Conservation (phyloP, 495 filamentous ascomycete species). For the Xylaria intraflava region DNA sequence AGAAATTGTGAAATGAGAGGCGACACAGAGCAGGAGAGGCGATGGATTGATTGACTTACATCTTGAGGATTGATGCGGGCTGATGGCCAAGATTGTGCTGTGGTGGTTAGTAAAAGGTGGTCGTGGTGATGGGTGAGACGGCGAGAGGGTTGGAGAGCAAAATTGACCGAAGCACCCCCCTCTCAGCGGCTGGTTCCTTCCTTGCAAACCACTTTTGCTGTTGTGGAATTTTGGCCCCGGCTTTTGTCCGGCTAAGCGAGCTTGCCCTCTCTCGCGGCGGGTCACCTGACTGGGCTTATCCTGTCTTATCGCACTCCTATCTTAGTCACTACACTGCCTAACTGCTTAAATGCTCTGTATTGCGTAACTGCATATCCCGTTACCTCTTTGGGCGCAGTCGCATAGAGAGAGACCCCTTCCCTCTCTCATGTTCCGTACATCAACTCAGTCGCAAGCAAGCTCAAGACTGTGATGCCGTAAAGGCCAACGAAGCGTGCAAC, state of each 20-base stretch:
- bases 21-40: background rate
- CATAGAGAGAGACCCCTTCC: too few species aligned
- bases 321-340: conserved; percentile 1
- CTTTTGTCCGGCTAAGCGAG: conserved; percentile 27
- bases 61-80: conserved; percentile 24
- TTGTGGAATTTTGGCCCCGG: conserved; percentile 25
- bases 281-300: conserved; percentile 22
- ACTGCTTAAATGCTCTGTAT: background rate
- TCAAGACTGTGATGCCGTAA: too few species aligned
- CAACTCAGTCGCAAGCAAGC: too few species aligned
- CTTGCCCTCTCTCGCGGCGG: background rate
- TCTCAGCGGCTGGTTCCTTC: conserved; percentile 15
- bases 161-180: conserved; percentile 11
- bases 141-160: conserved; percentile 9
- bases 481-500: too few species aligned
- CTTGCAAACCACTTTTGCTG: conserved; percentile 4
- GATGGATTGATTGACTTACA: conserved; percentile 22
- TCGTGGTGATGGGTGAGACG: conserved; percentile 14
- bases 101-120: conserved; percentile 28
- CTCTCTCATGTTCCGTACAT: too few species aligned
- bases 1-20: background rate
- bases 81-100: conserved; percentile 27
- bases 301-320: background rate
- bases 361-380: too few species aligned
- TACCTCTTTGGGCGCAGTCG: too few species aligned